Evolutionary conservation across 495 filamentous ascomycete genomes (phyloP), one percentile per base, ranked within the genome.

Genomic region (Niebla homalea): DNA sequence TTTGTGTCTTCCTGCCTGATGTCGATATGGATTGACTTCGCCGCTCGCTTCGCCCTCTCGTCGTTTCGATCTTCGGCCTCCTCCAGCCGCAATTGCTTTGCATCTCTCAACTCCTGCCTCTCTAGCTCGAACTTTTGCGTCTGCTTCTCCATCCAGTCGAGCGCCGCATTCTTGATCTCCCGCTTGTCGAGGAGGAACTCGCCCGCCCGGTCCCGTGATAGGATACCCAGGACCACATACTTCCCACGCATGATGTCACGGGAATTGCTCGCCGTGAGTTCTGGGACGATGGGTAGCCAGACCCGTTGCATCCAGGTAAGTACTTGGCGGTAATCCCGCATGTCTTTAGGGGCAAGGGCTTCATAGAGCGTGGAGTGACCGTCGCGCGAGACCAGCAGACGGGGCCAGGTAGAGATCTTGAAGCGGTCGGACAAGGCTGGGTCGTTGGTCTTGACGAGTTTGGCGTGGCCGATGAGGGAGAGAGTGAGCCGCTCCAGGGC

Each of bases 111-210:
- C 57, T 96, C 90, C 60, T 95, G 85, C 26, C 87, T 72, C 68
- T 98, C 93, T 18, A 89, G 74, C 58, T 90, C 84, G 75, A 94
- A 96, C 21, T 83, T 70, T 53, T 89, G 79, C 29, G 81, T 79
- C 62, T 95, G 85, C 70, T 90, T 93, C 64, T 96, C 92, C 82
- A 97, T 94, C 86, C 92, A 98, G 59, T 97, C 92, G 48, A 86
- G 71, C 11, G 92, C 92, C 19, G 92, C 92, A 52, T 86, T 89
- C 74, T 94, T 97, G 65, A 98, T 81, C 67, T 98, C 92, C 15
- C 84, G 79, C 66, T 84, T 85, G 21, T 85, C 80, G 42, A 73
- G 71, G 48, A 75, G 67, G 68, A 92, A 97, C 22, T 89, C 83
- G 43, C 87, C 84, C 32, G 81, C 69, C 40, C 87, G 78, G 11